phyloP scores from a whole-genome alignment of 2,329 filamentous ascomycete species.

The Pseudogymnoascus verrucosus region DNA sequence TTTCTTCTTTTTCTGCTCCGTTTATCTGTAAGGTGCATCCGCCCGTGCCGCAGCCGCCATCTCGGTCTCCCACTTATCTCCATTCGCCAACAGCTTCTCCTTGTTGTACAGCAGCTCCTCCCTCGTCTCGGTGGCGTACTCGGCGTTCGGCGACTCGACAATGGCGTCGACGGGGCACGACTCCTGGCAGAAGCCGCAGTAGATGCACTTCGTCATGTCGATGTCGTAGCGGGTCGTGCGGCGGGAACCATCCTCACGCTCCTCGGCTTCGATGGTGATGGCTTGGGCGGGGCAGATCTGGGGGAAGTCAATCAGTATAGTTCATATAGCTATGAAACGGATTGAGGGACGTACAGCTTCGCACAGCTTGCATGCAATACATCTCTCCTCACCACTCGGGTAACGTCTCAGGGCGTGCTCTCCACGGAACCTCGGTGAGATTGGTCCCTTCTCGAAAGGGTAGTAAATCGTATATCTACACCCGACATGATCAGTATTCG shows the following conservation, averaged over 20 bases:
- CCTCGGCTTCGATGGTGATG: conserved; percentile 98
- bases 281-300: conserved; percentile 92
- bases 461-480: conserved; percentile 94
- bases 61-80: conserved; percentile 97
- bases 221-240: conserved; percentile 97
- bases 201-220: conserved; percentile 99
- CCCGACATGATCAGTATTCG: conserved; percentile 12
- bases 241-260: conserved; percentile 90
- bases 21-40: conserved; percentile 83
- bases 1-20: not conserved
- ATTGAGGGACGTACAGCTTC: conserved; percentile 58
- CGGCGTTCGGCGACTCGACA: conserved; percentile 66
- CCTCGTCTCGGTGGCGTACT: conserved; percentile 69
- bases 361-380: conserved; percentile 99
- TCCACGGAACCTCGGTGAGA: conserved; percentile 94
- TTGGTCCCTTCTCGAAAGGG: conserved; percentile 97
- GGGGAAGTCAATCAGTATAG: conserved; percentile 14
- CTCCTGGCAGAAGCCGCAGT: conserved; percentile 99
- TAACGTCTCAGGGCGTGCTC: conserved; percentile 96
- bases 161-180: conserved; percentile 97
- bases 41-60: conserved; percentile 85
- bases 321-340: too few species aligned
- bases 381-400: conserved; percentile 94
- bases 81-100: conserved; percentile 81
- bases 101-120: conserved; percentile 98